phyloP scores from a whole-genome alignment of 73 alveolate species.

The Tetrahymena elliotti region DNA sequence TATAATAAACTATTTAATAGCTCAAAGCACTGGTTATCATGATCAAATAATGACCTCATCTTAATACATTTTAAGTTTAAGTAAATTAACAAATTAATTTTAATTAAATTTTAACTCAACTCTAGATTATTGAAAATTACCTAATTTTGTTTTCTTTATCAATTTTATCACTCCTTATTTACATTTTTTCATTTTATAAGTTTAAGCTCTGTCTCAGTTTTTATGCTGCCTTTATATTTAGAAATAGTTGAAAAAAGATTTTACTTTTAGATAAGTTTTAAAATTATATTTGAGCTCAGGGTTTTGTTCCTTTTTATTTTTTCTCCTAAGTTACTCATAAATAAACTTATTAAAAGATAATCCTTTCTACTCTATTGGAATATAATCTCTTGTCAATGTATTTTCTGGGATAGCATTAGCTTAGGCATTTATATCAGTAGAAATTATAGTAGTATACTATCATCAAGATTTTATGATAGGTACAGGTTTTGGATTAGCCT shows the following conservation, averaged over 20 bases:
- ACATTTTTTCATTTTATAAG: too few relatives aligned
- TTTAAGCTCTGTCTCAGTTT: background rate
- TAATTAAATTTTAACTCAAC: too few relatives aligned
- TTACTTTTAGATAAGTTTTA: background rate
- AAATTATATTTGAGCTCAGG: background rate
- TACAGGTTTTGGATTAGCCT: background rate
- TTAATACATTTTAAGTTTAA: background rate
- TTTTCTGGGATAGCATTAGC: background rate
- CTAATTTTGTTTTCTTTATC: too few relatives aligned
- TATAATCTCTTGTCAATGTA: background rate
- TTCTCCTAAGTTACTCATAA: background rate
- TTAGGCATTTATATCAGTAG: background rate
- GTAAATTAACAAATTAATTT: background rate
- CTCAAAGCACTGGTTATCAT: background rate
- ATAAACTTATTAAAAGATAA: background rate
- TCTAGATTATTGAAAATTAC: too few relatives aligned
- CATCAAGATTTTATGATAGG: background rate
- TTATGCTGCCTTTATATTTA: background rate
- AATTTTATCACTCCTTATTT: too few relatives aligned
- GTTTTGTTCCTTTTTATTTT: background rate
- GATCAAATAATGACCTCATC: background rate
- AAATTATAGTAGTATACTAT: background rate
- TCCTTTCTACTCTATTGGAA: background rate
- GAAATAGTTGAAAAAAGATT: too few relatives aligned
- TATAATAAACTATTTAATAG: background rate